phyloP scores from a whole-genome alignment of 2,329 filamentous ascomycete species.

The Alternaria solani region DNA sequence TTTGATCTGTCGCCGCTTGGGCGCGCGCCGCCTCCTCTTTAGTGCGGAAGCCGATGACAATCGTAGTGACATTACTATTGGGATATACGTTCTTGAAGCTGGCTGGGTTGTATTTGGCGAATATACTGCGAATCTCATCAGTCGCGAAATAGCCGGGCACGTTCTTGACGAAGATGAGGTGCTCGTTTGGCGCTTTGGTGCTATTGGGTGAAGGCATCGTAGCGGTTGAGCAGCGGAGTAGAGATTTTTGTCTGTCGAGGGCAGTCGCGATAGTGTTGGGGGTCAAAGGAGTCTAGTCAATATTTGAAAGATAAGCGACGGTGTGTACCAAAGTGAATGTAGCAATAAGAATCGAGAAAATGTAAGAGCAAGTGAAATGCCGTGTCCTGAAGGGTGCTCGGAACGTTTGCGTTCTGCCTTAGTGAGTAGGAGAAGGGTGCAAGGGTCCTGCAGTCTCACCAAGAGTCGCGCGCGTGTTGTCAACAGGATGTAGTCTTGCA shows the following conservation, averaged over 20 bases:
- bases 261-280: background rate
- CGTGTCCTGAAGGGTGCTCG: background rate
- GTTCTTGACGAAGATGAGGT: constrained; percentile 33
- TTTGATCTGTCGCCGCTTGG: constrained; percentile 17
- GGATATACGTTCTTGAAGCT: constrained; percentile 29
- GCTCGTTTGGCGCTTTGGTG: constrained; percentile 11
- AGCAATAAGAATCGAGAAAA: background rate
- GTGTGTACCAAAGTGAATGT: background rate
- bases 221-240: background rate
- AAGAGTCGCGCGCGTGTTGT: background rate
- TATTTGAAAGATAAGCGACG: background rate
- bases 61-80: constrained; percentile 20
- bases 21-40: constrained; percentile 15
- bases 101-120: constrained; percentile 18
- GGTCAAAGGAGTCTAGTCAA: background rate
- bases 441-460: background rate
- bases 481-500: background rate
- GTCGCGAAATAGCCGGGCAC: constrained; percentile 20
- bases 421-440: background rate
- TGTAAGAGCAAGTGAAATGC: background rate
- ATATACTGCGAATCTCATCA: constrained; percentile 10
- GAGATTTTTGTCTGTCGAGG: background rate
- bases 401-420: background rate
- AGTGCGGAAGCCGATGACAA: constrained; percentile 24
- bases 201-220: constrained; percentile 1